Evolutionary conservation across 345 rosid species (phyloP), one percentile per base, ranked within the genome.

Genomic region (Gossypium bickii): DNA sequence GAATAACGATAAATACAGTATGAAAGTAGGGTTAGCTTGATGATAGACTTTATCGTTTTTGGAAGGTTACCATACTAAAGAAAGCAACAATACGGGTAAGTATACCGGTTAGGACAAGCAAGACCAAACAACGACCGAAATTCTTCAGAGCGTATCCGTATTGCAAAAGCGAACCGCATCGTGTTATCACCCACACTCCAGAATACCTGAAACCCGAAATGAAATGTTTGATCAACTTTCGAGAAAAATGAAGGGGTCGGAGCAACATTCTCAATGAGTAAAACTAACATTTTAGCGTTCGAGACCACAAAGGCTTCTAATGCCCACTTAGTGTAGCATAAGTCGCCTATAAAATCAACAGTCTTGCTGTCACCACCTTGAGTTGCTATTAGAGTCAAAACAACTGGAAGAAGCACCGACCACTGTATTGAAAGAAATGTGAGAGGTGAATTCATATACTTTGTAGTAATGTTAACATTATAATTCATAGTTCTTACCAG

Each of bases 321-420:
- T 56, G 98, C 98, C 98, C 99, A 93, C 78, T 91, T 93, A 0
- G 97, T 86, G 73, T 89, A 96, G 89, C 94, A 90, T 73, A 92
- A 22, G 29, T 87, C 68, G 12, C 92, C 79, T 71, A 91, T 52
- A 5, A 12, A 2, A 8, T 78, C 78, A 63, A 89, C 82, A 43
- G 85, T 25, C 49, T 72, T 72, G 76, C 74, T 78, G 51, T 85
- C 80, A 12, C 78, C 78, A 0, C 72, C 77, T 0, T 83, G 86
- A 4, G 93, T 93, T 69, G 98, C 97, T 72, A 93, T 80, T 29
- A 96, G 91, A 58, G 99, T 93, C 85, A 96, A 80, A 67, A 93
- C 98, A 64, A 96, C 98, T 4, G 99, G 99, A 65, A 96, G 93
- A 78, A 96, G 92, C 80, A 93, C 99, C 17, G 97, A 87, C 98